phyloP scores from a whole-genome alignment of 2,329 filamentous ascomycete genomes.

The Epichloe aotearoae region DNA sequence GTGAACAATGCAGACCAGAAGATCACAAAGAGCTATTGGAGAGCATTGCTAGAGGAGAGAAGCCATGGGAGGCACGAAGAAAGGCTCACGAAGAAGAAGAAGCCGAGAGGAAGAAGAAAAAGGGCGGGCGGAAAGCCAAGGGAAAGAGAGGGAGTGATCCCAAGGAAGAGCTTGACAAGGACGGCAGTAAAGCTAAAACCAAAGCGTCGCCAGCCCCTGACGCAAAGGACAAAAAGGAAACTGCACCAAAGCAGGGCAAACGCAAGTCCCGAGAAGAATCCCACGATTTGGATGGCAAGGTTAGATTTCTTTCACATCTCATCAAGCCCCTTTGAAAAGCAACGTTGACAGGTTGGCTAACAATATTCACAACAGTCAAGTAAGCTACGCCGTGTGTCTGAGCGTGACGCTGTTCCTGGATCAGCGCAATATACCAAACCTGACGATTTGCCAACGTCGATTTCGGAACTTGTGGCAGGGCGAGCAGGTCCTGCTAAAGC shows the following conservation, averaged over 20 bases:
- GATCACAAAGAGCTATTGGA: constrained; percentile 71
- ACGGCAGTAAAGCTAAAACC: constrained; percentile 15
- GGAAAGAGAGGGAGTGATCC: constrained; percentile 53
- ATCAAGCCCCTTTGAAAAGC: not conserved
- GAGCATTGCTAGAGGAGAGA: constrained; percentile 66
- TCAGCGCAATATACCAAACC: constrained; percentile 33
- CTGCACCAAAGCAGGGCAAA: constrained; percentile 33
- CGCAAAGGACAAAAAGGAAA: constrained; percentile 36
- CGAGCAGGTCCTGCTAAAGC: constrained; percentile 59
- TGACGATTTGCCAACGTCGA: constrained; percentile 34
- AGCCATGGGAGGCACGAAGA: constrained; percentile 67
- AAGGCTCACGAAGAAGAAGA: constrained; percentile 51
- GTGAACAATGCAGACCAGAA: constrained; percentile 76
- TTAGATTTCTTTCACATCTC: constrained; percentile 15
- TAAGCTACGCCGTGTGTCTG: constrained; percentile 41
- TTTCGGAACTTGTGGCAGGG: constrained; percentile 43
- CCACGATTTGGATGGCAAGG: constrained; percentile 37
- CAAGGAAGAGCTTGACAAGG: constrained; percentile 45
- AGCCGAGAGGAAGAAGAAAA: constrained; percentile 42
- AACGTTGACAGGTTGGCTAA: not conserved
- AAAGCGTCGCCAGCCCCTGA: constrained; percentile 29
- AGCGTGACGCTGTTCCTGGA: constrained; percentile 27
- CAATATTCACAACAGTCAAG: constrained; percentile 19
- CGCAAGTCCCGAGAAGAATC: constrained; percentile 45
- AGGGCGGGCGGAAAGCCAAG: constrained; percentile 48